phyloP scores from a whole-genome alignment of 2,329 filamentous ascomycete species.

The Botrytis cinerea region DNA sequence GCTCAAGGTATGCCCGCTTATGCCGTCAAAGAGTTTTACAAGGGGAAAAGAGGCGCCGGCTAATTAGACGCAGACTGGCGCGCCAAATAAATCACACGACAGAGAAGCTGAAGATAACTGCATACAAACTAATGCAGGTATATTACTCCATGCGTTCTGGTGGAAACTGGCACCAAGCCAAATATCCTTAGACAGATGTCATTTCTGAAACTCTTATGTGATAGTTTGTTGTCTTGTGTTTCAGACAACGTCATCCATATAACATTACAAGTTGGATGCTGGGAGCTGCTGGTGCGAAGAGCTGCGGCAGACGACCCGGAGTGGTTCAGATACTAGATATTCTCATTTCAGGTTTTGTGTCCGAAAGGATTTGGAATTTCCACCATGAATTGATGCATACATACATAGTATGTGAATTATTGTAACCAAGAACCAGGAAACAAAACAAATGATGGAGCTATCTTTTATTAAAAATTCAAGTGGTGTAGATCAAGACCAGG shows the following conservation, averaged over 20 bases:
- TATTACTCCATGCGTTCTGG: background rate
- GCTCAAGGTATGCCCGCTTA: constrained; percentile 11
- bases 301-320: background rate
- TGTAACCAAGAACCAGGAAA: background rate
- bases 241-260: constrained; percentile 9
- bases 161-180: background rate
- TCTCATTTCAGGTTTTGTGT: background rate
- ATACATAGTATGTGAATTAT: background rate
- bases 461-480: background rate
- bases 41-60: constrained; percentile 10
- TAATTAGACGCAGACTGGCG: constrained; percentile 23
- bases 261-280: background rate
- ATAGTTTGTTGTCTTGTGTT: background rate
- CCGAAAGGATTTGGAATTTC: constrained; percentile 10
- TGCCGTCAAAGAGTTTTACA: background rate
- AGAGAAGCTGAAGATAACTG: constrained; percentile 17
- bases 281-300: background rate
- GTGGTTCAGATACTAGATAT: background rate
- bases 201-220: background rate
- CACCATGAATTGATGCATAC: background rate
- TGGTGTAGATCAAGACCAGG: background rate
- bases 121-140: constrained; percentile 9
- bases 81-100: constrained; percentile 10
- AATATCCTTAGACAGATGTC: background rate
- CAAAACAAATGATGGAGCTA: background rate